Base-by-base conservation (phyloP, 352 stramenopile genomes). In the Phytophthora pinifolia region DNA sequence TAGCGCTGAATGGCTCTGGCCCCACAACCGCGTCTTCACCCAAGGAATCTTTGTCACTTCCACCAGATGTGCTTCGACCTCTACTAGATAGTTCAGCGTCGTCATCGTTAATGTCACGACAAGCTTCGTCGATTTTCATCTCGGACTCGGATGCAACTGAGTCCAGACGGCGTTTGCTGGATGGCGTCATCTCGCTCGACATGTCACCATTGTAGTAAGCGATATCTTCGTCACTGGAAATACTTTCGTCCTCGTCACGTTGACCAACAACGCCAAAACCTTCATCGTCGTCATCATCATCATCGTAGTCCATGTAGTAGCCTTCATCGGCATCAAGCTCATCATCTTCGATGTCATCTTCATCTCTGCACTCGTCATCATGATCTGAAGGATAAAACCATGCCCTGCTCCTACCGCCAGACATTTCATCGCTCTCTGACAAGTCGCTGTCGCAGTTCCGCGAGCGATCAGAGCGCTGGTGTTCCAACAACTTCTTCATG, bases 401-500 rank as follows among this genome's bases (percentile, higher is more conserved):
- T 25, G 61, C 38, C 2, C 52, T 61, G 43, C 53, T 55, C 22
- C 46, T 58, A 31, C 44, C 50, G 37, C 38, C 47, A 31, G 46
- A 36, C 38, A 68, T 52, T 8, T 65, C 55, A 47, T 83, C 75
- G 3, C 48, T 69, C 10, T 87, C 79, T 6, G 73, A 86, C 30
- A 70, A 54, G 20, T 88, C 73, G 27, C 74, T 88, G n/a, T 75
- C 62, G 20, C 83, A 67, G 43, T 64, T 67, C 10, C 46, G 36
- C 18, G 62, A 46, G 25, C 61, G 48, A 31, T 45, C 30, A 30
- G 48, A 39, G 45, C 36, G 51, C 18, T 79, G 66, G 54, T 88
- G 65, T n/a, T 86, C 72, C 14, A 89, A 39, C 47, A 89, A 50
- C 36, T 75, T 85, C 27, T 72, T 68, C 54, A 85, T 76, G 6